Evolutionary conservation across 2,329 filamentous ascomycete species (phyloP).

Genomic region (Epichloe elymi): DNA sequence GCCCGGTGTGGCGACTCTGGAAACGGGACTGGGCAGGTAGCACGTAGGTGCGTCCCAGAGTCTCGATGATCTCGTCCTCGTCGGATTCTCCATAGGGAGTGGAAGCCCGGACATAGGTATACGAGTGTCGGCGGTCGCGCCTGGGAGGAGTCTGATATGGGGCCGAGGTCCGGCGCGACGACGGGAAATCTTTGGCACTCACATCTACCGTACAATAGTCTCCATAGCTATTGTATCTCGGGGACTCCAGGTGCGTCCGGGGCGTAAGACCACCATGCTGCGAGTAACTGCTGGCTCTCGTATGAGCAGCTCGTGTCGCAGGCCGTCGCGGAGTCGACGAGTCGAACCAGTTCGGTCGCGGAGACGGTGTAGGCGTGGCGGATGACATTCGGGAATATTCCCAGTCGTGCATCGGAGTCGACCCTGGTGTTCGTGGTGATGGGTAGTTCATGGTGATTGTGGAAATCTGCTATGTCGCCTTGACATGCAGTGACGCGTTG

Average conservation of each 20-base stretch:
- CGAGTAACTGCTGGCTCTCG: constrained; percentile 25
- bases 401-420: constrained; percentile 37
- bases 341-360: constrained; percentile 38
- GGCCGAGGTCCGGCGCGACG: constrained; percentile 27
- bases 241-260: constrained; percentile 39
- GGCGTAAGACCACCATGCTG: constrained; percentile 24
- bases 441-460: constrained; percentile 25
- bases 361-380: constrained; percentile 44
- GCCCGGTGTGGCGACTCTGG: constrained; percentile 17
- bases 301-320: constrained; percentile 35
- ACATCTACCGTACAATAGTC: constrained; percentile 54
- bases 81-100: constrained; percentile 49
- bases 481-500: constrained; percentile 14
- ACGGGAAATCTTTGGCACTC: constrained; percentile 42
- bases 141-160: constrained; percentile 21
- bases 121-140: constrained; percentile 43
- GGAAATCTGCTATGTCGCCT: constrained; percentile 22
- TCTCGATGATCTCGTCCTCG: constrained; percentile 48
- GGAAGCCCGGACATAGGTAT: constrained; percentile 45
- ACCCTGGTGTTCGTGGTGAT: constrained; percentile 28
- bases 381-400: constrained; percentile 39
- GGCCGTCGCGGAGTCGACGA: constrained; percentile 36
- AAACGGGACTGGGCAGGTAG: constrained; percentile 35
- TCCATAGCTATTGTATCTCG: constrained; percentile 48
- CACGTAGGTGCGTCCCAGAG: constrained; percentile 37